Conservation (phyloP, 2,329 filamentous ascomycete species). For the Diaporthe sp. region DNA sequence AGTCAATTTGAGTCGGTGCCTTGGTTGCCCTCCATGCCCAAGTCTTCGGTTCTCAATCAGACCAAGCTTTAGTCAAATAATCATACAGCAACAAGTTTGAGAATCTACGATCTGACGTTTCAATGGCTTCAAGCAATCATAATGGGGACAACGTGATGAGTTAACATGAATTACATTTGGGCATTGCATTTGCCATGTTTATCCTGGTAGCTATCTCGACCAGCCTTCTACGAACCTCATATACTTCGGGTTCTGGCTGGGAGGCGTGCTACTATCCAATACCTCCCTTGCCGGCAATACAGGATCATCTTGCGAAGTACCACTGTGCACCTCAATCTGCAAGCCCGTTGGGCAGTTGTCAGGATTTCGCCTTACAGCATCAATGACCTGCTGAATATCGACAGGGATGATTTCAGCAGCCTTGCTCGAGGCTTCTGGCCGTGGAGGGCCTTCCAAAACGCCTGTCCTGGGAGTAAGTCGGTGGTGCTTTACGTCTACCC, state of each 20-base stretch:
- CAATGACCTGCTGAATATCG: constrained; percentile 5
- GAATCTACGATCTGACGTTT: background rate
- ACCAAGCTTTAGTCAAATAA: background rate
- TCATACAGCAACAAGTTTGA: no score
- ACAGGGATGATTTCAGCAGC: background rate
- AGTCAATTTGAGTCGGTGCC: no score
- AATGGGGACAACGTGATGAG: fast-evolving
- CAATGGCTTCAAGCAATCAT: background rate
- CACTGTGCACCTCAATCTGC: constrained; percentile 9
- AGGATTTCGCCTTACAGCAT: background rate
- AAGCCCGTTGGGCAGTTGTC: constrained; percentile 2
- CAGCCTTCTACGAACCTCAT: constrained; percentile 14
- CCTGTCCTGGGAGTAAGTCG: constrained; percentile 9
- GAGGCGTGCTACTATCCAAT: constrained; percentile 3
- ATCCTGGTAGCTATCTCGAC: background rate
- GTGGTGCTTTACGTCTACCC: constrained; percentile 13
- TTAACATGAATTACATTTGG: background rate
- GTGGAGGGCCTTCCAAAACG: background rate
- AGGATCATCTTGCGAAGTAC: background rate
- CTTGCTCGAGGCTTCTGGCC: background rate
- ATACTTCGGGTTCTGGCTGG: constrained; percentile 9
- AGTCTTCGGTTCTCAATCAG: background rate
- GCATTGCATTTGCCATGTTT: background rate
- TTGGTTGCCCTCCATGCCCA: background rate
- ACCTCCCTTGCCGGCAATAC: background rate